These are phyloP conservation scores for Petasospora fabianii DNA, from an alignment of 1,139 yeast species.

Conservation along the genomic window DNA sequence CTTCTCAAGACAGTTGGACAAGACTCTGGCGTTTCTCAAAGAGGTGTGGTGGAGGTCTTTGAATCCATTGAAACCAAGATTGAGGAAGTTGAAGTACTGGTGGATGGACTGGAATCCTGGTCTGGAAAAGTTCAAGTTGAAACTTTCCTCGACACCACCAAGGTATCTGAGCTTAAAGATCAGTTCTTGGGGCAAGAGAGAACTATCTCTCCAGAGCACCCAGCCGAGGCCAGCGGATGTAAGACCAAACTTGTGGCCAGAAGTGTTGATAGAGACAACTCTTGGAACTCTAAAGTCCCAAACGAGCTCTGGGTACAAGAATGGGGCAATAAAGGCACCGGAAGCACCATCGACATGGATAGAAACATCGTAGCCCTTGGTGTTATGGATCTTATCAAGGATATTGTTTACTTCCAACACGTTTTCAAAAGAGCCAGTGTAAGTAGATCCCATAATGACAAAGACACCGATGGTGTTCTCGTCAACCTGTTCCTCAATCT, in stretches of 20 bases:
- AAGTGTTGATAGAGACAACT: slow-evolving; percentile 83
- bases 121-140: slow-evolving; percentile 82
- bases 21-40: slow-evolving; percentile 64
- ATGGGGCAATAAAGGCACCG: slow-evolving; percentile 88
- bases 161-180: slow-evolving; percentile 78
- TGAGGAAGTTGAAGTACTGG: slow-evolving; percentile 78
- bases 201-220: slow-evolving; percentile 75
- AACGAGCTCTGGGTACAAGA: slow-evolving; percentile 63
- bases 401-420: slow-evolving; percentile 57
- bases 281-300: slow-evolving; percentile 84
- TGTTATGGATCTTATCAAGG: slow-evolving; percentile 64
- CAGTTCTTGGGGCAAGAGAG: slow-evolving; percentile 63
- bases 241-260: slow-evolving; percentile 91
- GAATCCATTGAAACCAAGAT: slow-evolving; percentile 70
- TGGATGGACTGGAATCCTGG: slow-evolving; percentile 90
- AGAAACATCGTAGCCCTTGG: slow-evolving; percentile 66
- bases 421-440: slow-evolving; percentile 88
- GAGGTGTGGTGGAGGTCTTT: slow-evolving; percentile 58
- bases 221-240: slow-evolving; percentile 92
- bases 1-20: slow-evolving; percentile 62
- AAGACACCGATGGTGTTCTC: slow-evolving; percentile 92
- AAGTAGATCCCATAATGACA: slow-evolving; percentile 87
- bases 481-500: slow-evolving; percentile 63
- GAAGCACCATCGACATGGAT: slow-evolving; percentile 95
- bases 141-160: slow-evolving; percentile 88